These are phyloP conservation scores for Rhododendron ferrugineum DNA, from an alignment of 148 eudicot species.

Conservation along the genomic window DNA sequence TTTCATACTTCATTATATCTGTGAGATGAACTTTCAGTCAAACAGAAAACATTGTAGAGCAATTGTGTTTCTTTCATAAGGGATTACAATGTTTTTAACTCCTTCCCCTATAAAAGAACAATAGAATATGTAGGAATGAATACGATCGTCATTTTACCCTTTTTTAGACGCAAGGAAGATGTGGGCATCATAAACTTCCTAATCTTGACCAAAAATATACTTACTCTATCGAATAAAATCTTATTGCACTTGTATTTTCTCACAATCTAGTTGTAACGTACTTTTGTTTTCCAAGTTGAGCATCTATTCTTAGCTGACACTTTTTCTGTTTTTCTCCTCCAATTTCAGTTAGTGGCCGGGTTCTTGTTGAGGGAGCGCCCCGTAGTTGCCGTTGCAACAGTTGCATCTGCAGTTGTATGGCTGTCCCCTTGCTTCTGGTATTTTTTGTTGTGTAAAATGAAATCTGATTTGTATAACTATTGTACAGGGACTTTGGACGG, in stretches of 20 bases:
- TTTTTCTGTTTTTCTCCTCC: background rate
- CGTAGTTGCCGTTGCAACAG: constrained; percentile 81
- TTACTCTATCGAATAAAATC: background rate
- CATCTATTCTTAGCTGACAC: background rate
- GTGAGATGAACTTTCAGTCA: background rate
- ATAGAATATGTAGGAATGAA: background rate
- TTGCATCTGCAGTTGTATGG: constrained; percentile 77
- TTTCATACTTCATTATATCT: background rate
- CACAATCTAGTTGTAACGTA: background rate
- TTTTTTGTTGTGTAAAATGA: background rate
- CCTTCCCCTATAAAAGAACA: background rate
- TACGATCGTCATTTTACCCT: background rate
- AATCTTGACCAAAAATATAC: background rate
- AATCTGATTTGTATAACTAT: constrained; percentile 3
- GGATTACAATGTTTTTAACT: background rate
- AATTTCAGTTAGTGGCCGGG: constrained; percentile 61
- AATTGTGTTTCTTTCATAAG: background rate
- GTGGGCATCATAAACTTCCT: background rate
- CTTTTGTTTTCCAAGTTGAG: background rate
- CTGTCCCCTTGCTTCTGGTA: background rate
- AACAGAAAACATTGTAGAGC: background rate
- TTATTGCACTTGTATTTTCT: background rate
- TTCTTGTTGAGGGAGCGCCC: constrained; percentile 82
- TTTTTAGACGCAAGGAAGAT: background rate
- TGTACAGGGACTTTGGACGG: constrained; percentile 71